Evolutionary conservation across 208 protist genomes (phyloP), one percentile per base, ranked within the genome.

Genomic region (Crithidia fasciculata): DNA sequence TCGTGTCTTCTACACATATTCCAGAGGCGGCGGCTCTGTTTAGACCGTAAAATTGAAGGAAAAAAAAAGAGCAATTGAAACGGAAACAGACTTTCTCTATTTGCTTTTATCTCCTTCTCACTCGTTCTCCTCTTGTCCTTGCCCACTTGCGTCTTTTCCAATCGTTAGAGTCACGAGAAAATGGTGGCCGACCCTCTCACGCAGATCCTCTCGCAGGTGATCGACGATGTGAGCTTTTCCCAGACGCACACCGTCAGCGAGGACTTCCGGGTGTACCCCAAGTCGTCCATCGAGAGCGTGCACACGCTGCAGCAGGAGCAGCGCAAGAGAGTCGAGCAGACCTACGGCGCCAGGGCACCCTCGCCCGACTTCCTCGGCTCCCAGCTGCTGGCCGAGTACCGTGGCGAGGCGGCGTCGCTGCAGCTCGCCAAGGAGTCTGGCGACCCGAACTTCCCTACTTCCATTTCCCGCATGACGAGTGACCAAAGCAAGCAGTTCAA

Each of bases 241-340:
- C 91, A 93, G 66, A 93, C 85, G 16, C 86, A 94, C 70, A 83
- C 86, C 19, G 87, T 89, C 41, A 90, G 93, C 76, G 75, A 80
- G 28, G 84, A 93, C 81, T 96, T 94, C 69, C 81, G 88, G 12
- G 85, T 88, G 8, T 86, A 93, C 63, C 88, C 80, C 44, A 82
- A 77, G 59, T 73, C 76, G 10, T 91, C 86, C 28, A 80, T 92
- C 47, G 85, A 91, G 54, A 88, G 81, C 39, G 84, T 96, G 28
- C 73, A 79, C 59, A 85, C 87, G 2, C 76, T 94, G 39, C 89
- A 96, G 71, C 78, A 78, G 8, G 89, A 94, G 80, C 91, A 96
- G 78, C 86, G 83, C 50, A 88, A 85, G 41, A 85, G 91, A 41
- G 78, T 96, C 15, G 87, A 92, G 45, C 79, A 88, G 39, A 78